Evolutionary conservation across 2,329 filamentous ascomycete species (phyloP), one percentile per base, ranked within the genome.

Genomic region (Trichoderma citrinoviride): DNA sequence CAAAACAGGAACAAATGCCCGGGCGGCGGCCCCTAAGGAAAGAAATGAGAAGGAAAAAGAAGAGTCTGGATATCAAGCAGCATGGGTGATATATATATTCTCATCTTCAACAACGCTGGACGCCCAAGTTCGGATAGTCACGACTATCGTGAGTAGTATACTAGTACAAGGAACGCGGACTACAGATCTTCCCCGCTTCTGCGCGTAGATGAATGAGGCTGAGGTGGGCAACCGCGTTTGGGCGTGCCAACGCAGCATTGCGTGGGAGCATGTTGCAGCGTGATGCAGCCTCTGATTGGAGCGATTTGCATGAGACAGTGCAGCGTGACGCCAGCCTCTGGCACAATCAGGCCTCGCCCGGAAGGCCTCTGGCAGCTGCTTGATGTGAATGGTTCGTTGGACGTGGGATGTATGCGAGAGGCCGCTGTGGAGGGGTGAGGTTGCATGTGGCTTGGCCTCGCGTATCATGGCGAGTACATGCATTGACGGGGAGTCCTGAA

Each of bases 261-360:
- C 10, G 44, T 29, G 33, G 25, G 17, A 14, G n/a, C 19, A 25
- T 14, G 40, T 23, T 46, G 43, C 33, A 37, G 33, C 29, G 15
- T 17, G 46, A 52, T 43, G 57, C 44, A 29, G 17, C 33, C 46
- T 61, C 57, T 52, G 46, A 61, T 61, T 61, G 57, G 57, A 52
- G 25, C 10, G 17, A 10, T 7, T 3, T 23, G 37, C 37, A 49
- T 37, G 21, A 12, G 5, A 7, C n/a, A 47, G 33, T 47, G 33
- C 21, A 15, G 57, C 23, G 57, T 25, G 40, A 25, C 14, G 8
- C 56, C 3, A 46, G 57, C 46, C 57, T 61, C 57, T 41, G 17
- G 57, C 57, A 40, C 46, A 43, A 29, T 29, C 6, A 7, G 57
- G 46, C 2, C 21, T 49, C 43, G 12, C n/a, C n/a, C 7, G 5